Evolutionary conservation across 352 stramenopile species (phyloP).

Genomic region (Pythium coloratum): DNA sequence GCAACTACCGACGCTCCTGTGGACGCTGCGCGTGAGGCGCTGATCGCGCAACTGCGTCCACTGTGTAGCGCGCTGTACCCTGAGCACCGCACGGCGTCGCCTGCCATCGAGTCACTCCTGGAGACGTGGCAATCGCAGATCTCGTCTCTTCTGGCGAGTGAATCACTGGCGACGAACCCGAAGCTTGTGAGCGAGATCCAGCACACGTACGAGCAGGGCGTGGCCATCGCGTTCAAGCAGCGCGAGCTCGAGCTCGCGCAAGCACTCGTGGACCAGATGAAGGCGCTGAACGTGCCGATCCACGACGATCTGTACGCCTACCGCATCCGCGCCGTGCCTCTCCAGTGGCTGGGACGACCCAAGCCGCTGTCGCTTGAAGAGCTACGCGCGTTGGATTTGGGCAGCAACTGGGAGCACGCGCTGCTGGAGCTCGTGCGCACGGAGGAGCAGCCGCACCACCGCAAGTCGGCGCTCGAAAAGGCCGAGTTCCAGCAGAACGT

Average conservation of each 20-base stretch:
- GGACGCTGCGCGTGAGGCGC: constrained; percentile 19
- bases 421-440: constrained; percentile 55
- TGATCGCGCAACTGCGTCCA: constrained; percentile 42
- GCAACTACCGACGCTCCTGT: background rate
- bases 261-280: constrained; percentile 49
- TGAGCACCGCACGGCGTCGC: constrained; percentile 39
- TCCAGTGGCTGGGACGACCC: constrained; percentile 37
- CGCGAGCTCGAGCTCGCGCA: constrained; percentile 52
- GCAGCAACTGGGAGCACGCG: constrained; percentile 45
- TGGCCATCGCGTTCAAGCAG: constrained; percentile 77
- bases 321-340: constrained; percentile 54
- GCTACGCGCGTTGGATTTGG: constrained; percentile 33
- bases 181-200: constrained; percentile 35
- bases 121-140: constrained; percentile 39
- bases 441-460: constrained; percentile 58
- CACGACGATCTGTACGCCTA: constrained; percentile 46
- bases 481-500: constrained; percentile 46
- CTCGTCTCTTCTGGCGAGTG: constrained; percentile 21
- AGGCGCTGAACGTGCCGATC: constrained; percentile 32
- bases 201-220: constrained; percentile 57
- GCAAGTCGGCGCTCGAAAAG: constrained; percentile 55
- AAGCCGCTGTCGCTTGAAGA: constrained; percentile 34
- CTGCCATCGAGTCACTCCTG: constrained; percentile 29
- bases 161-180: background rate
- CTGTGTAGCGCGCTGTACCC: constrained; percentile 56